Base-by-base conservation (phyloP, 495 filamentous ascomycete genomes). In the Pseudoneurospora amorphoporcata region DNA sequence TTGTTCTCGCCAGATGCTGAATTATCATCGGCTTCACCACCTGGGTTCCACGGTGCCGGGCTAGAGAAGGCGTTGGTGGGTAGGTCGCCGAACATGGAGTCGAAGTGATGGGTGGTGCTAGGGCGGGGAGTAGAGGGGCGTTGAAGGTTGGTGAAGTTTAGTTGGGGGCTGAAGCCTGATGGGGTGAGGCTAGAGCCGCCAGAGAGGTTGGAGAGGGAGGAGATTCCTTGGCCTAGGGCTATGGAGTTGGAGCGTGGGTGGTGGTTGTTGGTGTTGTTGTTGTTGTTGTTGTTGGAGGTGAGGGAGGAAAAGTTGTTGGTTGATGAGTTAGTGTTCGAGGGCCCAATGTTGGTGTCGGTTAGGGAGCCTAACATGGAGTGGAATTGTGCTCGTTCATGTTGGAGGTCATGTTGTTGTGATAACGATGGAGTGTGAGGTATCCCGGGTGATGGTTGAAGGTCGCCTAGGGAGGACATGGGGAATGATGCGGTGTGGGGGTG, bases 1-100 rank as follows among this genome's bases (percentile, higher is more conserved):
- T 86, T 53, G 82, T 76, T 68, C 14, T 45, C 39, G 39, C 39
- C 10, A 40, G 12, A 10, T 40, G 39, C 39, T 14, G 39, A 4
- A 10, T 40, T 40, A 40, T 40, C 39, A 40, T 40, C 12, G 12
- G 39, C 39, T 40, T 40, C 39, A 14, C 39, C 9, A 40, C 10
- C 40, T 16, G 40, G 40, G 16, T 41, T 81, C 85, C 85, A 83
- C 5, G 82, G 74, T 5, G 84, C 78, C 1, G 85, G 82, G 69
- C 82, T 83, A 12, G 82, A 79, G 71, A 84, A 82, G 6, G 84
- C 81, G 72, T 86, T 82, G 58, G 83, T 80, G 42, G 82, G 79
- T 3, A 85, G 70, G 14, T 80, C 84, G 10, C 86, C 84, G 73
- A 88, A 88, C 86, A 89, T 88, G 2, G 87, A 84, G 68, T 88